Percentiles rank a stretch among this genome's conserved stretches.
Conservation (phyloP, 179 eudicot species). For the Silene noctiflora region DNA sequence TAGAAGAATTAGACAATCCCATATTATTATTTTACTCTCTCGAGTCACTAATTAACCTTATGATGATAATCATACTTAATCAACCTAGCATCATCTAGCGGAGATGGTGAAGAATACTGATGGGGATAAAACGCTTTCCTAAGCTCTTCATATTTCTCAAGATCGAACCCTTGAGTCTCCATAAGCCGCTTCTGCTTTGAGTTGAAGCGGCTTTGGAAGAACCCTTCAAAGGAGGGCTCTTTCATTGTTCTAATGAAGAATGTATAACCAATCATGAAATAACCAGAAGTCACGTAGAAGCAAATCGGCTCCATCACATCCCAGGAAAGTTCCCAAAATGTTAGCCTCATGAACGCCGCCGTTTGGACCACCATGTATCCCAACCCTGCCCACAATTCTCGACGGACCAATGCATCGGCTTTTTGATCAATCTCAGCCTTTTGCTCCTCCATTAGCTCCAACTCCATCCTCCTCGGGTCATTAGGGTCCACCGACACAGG, state of each 20-base stretch:
- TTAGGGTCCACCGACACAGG: conserved; percentile 26
- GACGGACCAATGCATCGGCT: conserved; percentile 59
- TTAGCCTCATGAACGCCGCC: conserved; percentile 81
- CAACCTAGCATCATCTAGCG: conserved; percentile 23
- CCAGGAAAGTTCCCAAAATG: conserved; percentile 95
- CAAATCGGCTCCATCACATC: conserved; percentile 99
- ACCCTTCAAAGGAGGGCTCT: conserved; percentile 92
- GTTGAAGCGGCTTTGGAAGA: conserved; percentile 71
- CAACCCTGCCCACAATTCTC: conserved; percentile 81
- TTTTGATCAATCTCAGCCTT: conserved; percentile 58
- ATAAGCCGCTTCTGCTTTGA: conserved; percentile 67
- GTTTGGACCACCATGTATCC: conserved; percentile 73
- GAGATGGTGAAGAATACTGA: conserved; percentile 2
- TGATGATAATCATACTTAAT: conserved; percentile 27
- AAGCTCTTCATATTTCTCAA: conserved; percentile 56
- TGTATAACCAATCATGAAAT: conserved; percentile 80
- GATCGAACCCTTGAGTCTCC: conserved; percentile 46
- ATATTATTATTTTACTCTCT: not conserved
- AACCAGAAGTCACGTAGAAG: conserved; percentile 76
- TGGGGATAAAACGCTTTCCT: conserved; percentile 42
- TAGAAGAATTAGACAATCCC: conserved; percentile 7
- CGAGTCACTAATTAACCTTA: conserved; percentile 14
- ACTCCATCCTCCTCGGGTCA: conserved; percentile 48
- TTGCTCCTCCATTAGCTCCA: conserved; percentile 58
- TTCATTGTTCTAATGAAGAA: conserved; percentile 81